Base-by-base conservation (phyloP, 2,329 filamentous ascomycete genomes). In the Rutstroemia sp. region DNA sequence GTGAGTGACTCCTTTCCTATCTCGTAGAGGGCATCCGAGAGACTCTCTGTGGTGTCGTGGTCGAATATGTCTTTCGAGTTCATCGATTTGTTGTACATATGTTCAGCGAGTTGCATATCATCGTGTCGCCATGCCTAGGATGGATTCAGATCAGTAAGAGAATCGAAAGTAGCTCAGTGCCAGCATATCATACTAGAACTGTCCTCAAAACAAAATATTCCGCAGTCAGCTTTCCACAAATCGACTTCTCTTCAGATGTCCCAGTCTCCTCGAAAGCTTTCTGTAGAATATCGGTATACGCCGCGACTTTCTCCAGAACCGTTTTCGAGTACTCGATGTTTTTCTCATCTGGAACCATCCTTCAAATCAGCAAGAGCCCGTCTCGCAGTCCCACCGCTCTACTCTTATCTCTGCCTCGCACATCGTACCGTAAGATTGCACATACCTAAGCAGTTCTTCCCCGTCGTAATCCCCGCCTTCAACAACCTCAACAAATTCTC, bases 101-200 rank as follows among this genome's bases (percentile, higher is more conserved):
- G 83, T 54, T 95, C 89, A 27, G 89, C 88, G 48, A 91, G 79
- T 57, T 92, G 87, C 14, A 87, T 75, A 42, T 86, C 81, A 42
- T 81, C 77, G 66, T 91, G 84, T 63, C 84, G 83, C 84, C 86
- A 95, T 30, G 85, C 80, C 89, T 92, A 50, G 14, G 25, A 23
- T 12, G 48, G 30, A 23, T 16, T 50, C 5, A 23, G 23, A 1
- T 23, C 27, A 58, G 48, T 19, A 23, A 34, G 3, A 21, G 21
- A 30, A 10, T 4, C 4, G 7, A 50, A 14, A 27, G 40, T 19
- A 42, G 34, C 36, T 7, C 42, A 23, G 14, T 47, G 6, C 25
- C 46, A 54, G 27, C 7, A 42, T 10, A 30, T 34, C 58, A 42
- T 71, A 90, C 89, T 70, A 94, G 69, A 34, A 79, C 77, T 39